Base-by-base conservation (phyloP, 371 early-diverging fungal genomes). In the Mortierella sp. region DNA sequence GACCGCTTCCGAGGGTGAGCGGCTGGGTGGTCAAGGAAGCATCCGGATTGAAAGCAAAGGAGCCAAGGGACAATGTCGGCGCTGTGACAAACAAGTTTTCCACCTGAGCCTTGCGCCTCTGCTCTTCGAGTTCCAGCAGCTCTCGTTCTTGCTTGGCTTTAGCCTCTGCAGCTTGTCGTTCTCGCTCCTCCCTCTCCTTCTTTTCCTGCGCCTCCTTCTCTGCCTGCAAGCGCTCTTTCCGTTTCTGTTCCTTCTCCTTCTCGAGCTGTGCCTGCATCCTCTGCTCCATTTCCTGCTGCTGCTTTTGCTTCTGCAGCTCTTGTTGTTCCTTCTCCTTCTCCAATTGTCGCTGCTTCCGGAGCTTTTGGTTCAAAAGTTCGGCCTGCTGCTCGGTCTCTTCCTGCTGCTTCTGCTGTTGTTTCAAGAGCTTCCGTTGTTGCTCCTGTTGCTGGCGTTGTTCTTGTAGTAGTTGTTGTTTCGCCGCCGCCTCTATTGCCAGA, bases 401-500 rank as follows among this genome's bases (percentile, higher is more conserved):
- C 77, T 19, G 89, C 69, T 82, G 80, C 51, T 72, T 78, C 59
- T 64, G 64, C 61, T 75, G 71, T 51, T 71, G 55, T 59, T 76
- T 70, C 51, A 57, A 59, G 6, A 72, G 69, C n/a, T 80, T 88
- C 37, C 90, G 87, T 37, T 88, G 90, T 46, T 90, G 90, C 73
- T 90, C 80, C 34, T 82, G 80, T 11, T 72, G 54, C 48, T 73
- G 75, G 28, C 82, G 81, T 51, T 83, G 81, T 73, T 80, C 78
- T 54, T 81, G 81, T 31, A 79, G 89, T 69, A 89, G 80, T 61
- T 88, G 89, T 44, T 91, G 88, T 69, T 90, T 90, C 4, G 90
- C 89, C 11, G 90, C 90, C n/a, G 91, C 91, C 2, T 89, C 92
- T 34, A 91, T 89, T 2, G 90, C 91, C 46, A 81, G 73, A 10